These are phyloP conservation scores for Psidium guajava DNA, from an alignment of 345 rosid species.

Conservation along the genomic window DNA sequence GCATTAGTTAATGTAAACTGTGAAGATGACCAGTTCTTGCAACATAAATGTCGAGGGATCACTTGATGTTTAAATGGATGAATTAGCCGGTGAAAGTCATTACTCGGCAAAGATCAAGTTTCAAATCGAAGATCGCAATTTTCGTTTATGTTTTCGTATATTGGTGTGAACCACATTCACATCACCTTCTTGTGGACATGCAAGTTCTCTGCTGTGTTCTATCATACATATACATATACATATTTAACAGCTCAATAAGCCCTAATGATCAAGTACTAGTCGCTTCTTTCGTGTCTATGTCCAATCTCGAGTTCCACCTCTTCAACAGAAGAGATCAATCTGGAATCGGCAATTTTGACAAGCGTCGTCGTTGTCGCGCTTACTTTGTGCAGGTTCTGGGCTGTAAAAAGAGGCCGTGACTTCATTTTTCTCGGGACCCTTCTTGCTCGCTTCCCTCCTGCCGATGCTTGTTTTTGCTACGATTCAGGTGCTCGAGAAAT, in stretches of 20 bases:
- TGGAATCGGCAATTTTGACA: constrained; percentile 48
- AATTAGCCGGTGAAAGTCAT: too few species aligned
- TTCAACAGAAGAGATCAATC: constrained; percentile 35
- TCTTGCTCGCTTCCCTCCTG: constrained; percentile 39
- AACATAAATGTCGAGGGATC: too few species aligned
- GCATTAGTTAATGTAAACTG: too few species aligned
- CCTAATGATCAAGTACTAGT: background rate
- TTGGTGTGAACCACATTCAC: too few species aligned
- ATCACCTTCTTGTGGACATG: too few species aligned
- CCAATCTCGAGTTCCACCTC: background rate
- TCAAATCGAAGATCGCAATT: too few species aligned
- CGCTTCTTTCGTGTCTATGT: background rate
- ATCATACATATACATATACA: background rate
- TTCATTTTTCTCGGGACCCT: constrained; percentile 62
- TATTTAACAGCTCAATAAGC: background rate
- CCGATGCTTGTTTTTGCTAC: constrained; percentile 28
- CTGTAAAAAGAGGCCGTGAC: constrained; percentile 47
- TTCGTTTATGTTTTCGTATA: too few species aligned
- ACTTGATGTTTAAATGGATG: too few species aligned
- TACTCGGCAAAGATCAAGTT: too few species aligned
- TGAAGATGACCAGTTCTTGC: too few species aligned
- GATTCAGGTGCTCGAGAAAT: constrained; percentile 16
- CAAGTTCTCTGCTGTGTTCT: background rate
- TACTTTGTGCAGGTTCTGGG: constrained; percentile 72
- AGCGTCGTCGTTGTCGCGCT: constrained; percentile 34